Evolutionary conservation across 352 stramenopile species (phyloP), one percentile per base, ranked within the genome.

Genomic region (Phytopythium oedochilum): DNA sequence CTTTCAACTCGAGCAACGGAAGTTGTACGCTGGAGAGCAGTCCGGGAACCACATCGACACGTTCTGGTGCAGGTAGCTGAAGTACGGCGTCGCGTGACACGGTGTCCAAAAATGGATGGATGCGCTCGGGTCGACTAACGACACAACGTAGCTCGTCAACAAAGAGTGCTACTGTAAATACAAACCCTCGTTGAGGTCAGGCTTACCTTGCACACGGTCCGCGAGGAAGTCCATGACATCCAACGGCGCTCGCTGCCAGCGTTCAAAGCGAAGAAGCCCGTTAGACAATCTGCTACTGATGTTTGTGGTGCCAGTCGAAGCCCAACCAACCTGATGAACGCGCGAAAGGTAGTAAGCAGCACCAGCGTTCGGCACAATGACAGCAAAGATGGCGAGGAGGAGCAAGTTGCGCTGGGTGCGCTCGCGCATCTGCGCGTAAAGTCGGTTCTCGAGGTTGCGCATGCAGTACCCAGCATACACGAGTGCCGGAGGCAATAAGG

Each of bases 1-100:
- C 26, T 36, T 23, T n/a, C 28, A n/a, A 39, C 4, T n/a, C n/a
- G n/a, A n/a, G n/a, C n/a, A 10, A 31, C 23, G 12, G 40, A 17
- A 14, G 23, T 6, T 32, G 36, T 84, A 94, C 84, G 10, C 57
- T 53, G 86, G 86, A 5, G 86, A 89, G 50, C 86, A 96, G 34
- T 92, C 81, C 0, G 85, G 83, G 58, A 93, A 96, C 78, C 86
- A 93, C 76, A 93, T 88, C 22, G 83, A 78, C 3, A 88, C 64
- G 40, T 93, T 93, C 15, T 77, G 70, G 55, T 96, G 86, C 44
- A 96, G 58, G 53, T 89, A 88, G 63, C 82, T 94, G 74, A 90
- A 96, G 63, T 92, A 94, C 6, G 86, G 86, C 29, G 86, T 96
- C 38, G 82, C 81, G 57, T 96, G 86, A 46, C 86, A 96, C 14